Base-by-base conservation (phyloP, 1,139 yeast genomes). In the Magnusiomyces paraingens region DNA sequence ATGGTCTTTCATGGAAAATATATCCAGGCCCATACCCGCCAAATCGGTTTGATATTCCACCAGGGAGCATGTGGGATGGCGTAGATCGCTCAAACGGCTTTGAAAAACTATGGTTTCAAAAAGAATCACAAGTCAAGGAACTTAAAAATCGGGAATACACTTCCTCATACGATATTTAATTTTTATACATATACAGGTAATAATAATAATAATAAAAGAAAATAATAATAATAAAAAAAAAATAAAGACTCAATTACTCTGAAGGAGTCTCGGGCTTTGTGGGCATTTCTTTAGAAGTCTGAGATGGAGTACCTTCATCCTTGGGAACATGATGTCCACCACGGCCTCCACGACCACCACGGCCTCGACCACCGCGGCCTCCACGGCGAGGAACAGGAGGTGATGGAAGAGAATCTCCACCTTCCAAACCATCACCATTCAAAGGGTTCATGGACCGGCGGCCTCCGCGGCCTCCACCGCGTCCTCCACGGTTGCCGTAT, bases 41-140 rank as follows among this genome's bases (percentile, higher is more conserved):
- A 26, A 91, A 91, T 64, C 69, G 98, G 58, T 91, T 88, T 68
- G 78, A 78, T 2, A 83, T 91, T 18, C 71, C 72, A 4, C 95
- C 97, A 0, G 97, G 98, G 0, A 74, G 75, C 60, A 73, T 88
- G 55, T 91, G 98, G 98, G 98, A 91, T 66, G 98, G 98, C 0
- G 83, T 90, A 0, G 94, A 89, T 68, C 73, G 98, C 57, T 81
- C 95, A 0, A 91, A 85, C 65, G 97, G 97, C n/a, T 91, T 86
- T 69, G 98, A 91, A 65, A 73, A 72, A 50, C 72, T 77, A 57
- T 78, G 86, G 75, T 75, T 87, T 64, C 73, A 78, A 42, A 79
- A 77, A 58, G 79, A 80, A 54, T 76, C 73, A 36, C 84, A 82
- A 52, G 55, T 62, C 10, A 57, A 58, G 73, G 75, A 57, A 71